phyloP scores from a whole-genome alignment of 1,284 basidiomycete species.

The Leccinum solheimii region DNA sequence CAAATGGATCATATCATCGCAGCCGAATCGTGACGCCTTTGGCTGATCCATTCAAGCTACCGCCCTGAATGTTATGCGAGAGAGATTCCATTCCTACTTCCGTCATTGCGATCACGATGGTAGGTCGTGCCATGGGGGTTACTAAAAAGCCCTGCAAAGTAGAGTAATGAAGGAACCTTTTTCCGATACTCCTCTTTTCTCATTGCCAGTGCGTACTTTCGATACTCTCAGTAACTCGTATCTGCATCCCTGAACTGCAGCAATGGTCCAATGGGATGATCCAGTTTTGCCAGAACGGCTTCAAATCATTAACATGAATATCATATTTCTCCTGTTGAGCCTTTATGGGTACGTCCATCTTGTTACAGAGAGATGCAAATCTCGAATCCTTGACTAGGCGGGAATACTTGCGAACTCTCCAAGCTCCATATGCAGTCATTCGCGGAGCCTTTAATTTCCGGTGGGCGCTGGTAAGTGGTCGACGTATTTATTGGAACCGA shows the following conservation, averaged over 20 bases:
- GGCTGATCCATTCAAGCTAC: not conserved
- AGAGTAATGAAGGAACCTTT: not conserved
- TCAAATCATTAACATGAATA: not conserved
- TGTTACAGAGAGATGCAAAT: not conserved
- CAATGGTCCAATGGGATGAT: slow-evolving; percentile 16
- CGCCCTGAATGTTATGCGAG: slow-evolving; percentile 8
- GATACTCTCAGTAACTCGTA: not conserved
- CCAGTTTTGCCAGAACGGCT: slow-evolving; percentile 1
- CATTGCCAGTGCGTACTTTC: not conserved
- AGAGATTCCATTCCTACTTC: slow-evolving; percentile 4
- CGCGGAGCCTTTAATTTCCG: slow-evolving; percentile 12
- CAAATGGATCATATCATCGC: not conserved
- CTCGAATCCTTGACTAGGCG: slow-evolving; percentile 10
- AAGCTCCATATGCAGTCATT: slow-evolving; percentile 20
- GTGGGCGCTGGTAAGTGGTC: slow-evolving; percentile 19
- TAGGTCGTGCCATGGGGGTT: not conserved
- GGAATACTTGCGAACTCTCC: slow-evolving; percentile 22
- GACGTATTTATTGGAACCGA: not conserved
- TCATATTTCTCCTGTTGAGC: slow-evolving; percentile 15
- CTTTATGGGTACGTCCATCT: slow-evolving; percentile 18
- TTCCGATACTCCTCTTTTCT: not conserved
- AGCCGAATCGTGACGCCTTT: not conserved
- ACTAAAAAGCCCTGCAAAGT: not conserved
- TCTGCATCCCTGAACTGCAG: not conserved
- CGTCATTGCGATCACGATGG: not conserved